phyloP scores from a whole-genome alignment of 139 green algal genomes.

The Tetradesmus lagerheimii region DNA sequence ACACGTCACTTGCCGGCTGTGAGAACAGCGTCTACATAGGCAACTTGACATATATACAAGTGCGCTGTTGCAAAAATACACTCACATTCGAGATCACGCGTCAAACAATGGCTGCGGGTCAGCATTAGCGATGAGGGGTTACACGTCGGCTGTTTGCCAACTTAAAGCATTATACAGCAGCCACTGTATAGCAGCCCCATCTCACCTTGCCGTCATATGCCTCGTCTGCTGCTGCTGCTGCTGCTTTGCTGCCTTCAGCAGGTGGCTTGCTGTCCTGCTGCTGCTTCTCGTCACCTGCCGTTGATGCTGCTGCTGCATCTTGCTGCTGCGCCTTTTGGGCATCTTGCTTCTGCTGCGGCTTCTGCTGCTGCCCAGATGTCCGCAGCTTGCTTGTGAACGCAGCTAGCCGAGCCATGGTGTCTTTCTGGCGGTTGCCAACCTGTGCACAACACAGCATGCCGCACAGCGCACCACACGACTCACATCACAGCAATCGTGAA shows the following conservation, averaged over 20 bases:
- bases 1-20: conserved; percentile 57
- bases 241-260: conserved; percentile 10
- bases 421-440: conserved; percentile 72
- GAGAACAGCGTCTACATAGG: conserved; percentile 68
- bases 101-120: too few species aligned
- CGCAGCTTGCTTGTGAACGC: conserved; percentile 68
- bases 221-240: conserved; percentile 27
- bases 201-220: neutral
- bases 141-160: too few species aligned
- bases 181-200: too few species aligned
- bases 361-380: neutral
- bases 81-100: too few species aligned
- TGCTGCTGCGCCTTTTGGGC: neutral
- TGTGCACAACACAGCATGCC: neutral
- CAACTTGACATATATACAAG: too few species aligned
- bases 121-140: too few species aligned
- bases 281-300: conserved; percentile 1
- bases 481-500: too few species aligned
- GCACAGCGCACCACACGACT: too few species aligned
- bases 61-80: too few species aligned
- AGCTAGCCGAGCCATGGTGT: conserved; percentile 71
- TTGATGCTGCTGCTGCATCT: conserved; percentile 2
- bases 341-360: conserved; percentile 8
- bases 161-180: too few species aligned
- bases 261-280: neutral